Evolutionary conservation across 2,329 filamentous ascomycete genomes (phyloP).

Genomic region (Trichoderma koningii): DNA sequence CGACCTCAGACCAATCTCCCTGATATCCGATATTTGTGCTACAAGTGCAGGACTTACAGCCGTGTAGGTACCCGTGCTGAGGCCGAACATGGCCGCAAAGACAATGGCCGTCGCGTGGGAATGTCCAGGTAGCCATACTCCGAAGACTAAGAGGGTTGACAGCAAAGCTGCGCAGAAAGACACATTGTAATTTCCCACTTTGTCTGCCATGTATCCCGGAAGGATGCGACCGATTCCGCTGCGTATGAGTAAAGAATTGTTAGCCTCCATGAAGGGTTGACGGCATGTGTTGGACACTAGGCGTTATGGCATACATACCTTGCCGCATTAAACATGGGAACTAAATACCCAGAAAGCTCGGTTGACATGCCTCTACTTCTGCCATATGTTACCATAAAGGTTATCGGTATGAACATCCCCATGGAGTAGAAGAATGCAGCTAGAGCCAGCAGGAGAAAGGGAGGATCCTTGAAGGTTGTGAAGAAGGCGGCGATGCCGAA

Average conservation of each 20-base stretch:
- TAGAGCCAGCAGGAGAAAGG: neutral
- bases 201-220: neutral
- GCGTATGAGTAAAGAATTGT: neutral
- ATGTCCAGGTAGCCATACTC: conserved; percentile 5
- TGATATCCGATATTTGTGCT: conserved; percentile 11
- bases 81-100: conserved; percentile 1
- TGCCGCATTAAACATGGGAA: neutral
- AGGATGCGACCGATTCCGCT: conserved; percentile 3
- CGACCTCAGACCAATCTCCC: neutral
- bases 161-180: neutral
- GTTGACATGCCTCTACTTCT: conserved; percentile 5
- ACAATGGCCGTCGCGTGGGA: neutral
- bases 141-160: neutral
- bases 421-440: conserved; percentile 10
- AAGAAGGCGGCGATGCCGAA: neutral
- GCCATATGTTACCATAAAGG: neutral
- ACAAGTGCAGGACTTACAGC: neutral
- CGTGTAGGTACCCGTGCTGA: neutral
- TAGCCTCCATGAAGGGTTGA: neutral
- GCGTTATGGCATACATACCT: neutral
- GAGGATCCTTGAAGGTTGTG: neutral
- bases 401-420: conserved; percentile 8
- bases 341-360: neutral
- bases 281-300: neutral
- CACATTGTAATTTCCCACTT: conserved; percentile 5